phyloP scores from a whole-genome alignment of 2,329 filamentous ascomycete genomes.

The Cladosporium cucumerinum region DNA sequence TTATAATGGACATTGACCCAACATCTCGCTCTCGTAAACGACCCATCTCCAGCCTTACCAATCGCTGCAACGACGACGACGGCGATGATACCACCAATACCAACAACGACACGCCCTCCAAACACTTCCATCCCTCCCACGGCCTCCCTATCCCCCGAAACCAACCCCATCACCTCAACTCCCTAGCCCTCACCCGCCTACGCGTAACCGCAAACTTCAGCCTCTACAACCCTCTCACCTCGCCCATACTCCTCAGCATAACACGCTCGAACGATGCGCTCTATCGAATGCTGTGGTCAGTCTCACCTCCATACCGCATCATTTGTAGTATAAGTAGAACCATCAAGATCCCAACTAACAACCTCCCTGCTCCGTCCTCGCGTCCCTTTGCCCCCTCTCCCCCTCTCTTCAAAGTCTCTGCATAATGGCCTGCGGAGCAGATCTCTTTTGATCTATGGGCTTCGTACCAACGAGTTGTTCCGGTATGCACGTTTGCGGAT shows the following conservation, averaged over 20 bases:
- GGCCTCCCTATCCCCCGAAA: conserved; percentile 8
- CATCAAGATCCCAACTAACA: not conserved
- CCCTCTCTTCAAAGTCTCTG: conserved; percentile 20
- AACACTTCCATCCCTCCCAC: conserved; percentile 18
- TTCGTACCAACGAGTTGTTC: not conserved
- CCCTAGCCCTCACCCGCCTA: conserved; percentile 20
- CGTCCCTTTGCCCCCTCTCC: conserved; percentile 12
- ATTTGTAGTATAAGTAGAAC: not conserved
- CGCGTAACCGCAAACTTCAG: conserved; percentile 21
- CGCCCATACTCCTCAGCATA: conserved; percentile 19
- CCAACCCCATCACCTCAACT: conserved; percentile 9
- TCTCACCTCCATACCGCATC: not conserved
- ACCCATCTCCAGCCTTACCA: not conserved
- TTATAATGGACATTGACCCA: not conserved
- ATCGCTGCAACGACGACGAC: not conserved
- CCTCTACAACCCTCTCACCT: conserved; percentile 19
- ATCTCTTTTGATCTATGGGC: not conserved
- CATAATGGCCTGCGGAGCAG: conserved; percentile 3
- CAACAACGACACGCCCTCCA: conserved; percentile 1
- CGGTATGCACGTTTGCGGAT: not conserved
- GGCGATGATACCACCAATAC: not conserved
- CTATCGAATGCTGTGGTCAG: conserved; percentile 13
- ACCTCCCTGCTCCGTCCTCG: not conserved
- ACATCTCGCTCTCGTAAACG: not conserved
- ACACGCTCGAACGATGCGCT: conserved; percentile 12